Base-by-base conservation (phyloP, 148 eudicot genomes). In the Drosera capensis region DNA sequence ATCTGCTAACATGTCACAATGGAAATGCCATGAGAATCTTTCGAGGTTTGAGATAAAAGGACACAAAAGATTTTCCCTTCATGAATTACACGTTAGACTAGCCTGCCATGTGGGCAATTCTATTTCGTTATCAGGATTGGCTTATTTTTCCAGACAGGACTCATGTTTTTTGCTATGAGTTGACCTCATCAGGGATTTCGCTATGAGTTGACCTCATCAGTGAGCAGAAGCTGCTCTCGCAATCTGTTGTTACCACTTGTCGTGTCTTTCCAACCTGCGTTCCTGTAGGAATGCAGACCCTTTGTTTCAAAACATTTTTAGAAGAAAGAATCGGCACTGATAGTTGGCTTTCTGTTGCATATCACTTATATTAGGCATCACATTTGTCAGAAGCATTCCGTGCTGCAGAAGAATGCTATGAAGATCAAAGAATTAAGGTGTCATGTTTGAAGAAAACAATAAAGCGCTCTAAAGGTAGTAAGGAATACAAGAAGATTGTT, bases 351-450 rank as follows among this genome's bases (percentile, higher is more conserved):
- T 6, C 34, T 31, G 28, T 13, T 36, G 25, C 60, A 60, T n/a
- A n/a, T n/a, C n/a, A n/a, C 31, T 24, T 36, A 45, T 63, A 7
- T 50, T 54, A 90, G 99, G 77, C 67, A 45, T 46, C 54, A 46
- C 75, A 71, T 55, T 68, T 68, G 47, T 78, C 99, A 46, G 71
- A 70, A 58, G 71, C 70, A 48, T 77, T 78, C 71, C 55, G 57
- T 61, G 70, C 52, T 57, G 93, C 79, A 40, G 80, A 78, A 34
- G 84, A 90, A 60, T 44, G 66, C 60, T 90, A 84, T 68, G 81
- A 69, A 63, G 72, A 73, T 53, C 95, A 90, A 63, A 71, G 95
- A 58, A 90, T 73, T 55, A 90, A 84, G 72, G 93, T 90, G 52
- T 66, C 82, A 12, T 88, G 73, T 48, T 49, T 80, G 70, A 90